Conservation (phyloP, 306 rosid genomes). For the Prunus persica region Prunus_persica_NCBIv2 NC_034011.1:5894001-5894500, state of each 20-base stretch:
- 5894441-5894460: slow-evolving; percentile 89
- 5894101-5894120: neutral
- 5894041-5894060: neutral
- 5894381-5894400: neutral
- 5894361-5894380: neutral
- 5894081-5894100: neutral
- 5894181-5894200: neutral
- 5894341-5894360: neutral
- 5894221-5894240: neutral
- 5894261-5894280: neutral
- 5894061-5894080: neutral
- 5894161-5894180: neutral
- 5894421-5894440: slow-evolving; percentile 62
- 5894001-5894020: neutral
- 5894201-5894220: neutral
- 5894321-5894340: neutral
- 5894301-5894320: neutral
- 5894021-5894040: neutral
- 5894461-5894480: slow-evolving; percentile 99
- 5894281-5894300: neutral
- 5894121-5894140: neutral
- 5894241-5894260: neutral
- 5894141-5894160: neutral
- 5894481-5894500: slow-evolving; percentile 97
- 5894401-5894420: slow-evolving; percentile 52